Evolutionary conservation across 2,329 filamentous ascomycete genomes (phyloP).

Genomic region (Aspergillus luchuensis): DNA sequence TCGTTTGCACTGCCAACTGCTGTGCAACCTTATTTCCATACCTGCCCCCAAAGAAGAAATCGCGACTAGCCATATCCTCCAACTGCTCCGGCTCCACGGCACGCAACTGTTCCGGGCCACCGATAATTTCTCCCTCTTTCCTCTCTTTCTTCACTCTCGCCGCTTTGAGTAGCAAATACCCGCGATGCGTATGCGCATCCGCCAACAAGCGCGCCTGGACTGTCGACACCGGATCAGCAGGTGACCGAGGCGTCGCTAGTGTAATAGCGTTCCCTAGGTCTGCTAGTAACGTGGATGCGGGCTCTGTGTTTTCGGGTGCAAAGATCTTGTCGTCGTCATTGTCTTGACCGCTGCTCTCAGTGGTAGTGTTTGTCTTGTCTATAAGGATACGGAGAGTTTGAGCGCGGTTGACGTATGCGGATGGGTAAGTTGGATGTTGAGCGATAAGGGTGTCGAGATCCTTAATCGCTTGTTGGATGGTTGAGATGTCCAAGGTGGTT

Average conservation of each 20-base stretch:
- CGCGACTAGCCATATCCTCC: constrained; percentile 58
- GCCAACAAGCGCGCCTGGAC: constrained; percentile 54
- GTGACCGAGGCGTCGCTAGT: constrained; percentile 44
- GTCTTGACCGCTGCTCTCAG: neutral
- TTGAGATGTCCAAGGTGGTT: constrained; percentile 17
- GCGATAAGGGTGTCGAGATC: constrained; percentile 48
- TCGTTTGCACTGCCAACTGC: constrained; percentile 61
- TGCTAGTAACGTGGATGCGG: constrained; percentile 33
- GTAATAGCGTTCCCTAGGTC: constrained; percentile 50
- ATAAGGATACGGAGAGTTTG: constrained; percentile 49
- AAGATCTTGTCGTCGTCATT: constrained; percentile 28
- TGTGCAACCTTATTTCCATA: constrained; percentile 61
- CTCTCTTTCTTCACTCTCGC: constrained; percentile 29
- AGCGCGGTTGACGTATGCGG: constrained; percentile 59
- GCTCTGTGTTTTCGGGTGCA: constrained; percentile 18
- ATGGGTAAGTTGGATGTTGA: constrained; percentile 52
- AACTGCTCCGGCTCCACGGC: constrained; percentile 43
- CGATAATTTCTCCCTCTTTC: neutral
- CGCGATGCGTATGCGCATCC: constrained; percentile 59
- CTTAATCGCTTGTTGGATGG: constrained; percentile 36
- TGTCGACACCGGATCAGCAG: constrained; percentile 46
- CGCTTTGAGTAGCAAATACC: constrained; percentile 46
- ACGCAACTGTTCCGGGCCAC: constrained; percentile 34
- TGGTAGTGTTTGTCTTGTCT: constrained; percentile 16
- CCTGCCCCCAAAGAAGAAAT: constrained; percentile 56